Percentiles rank a stretch among this genome's conserved stretches.
These are phyloP conservation scores for Claviceps quebecensis DNA, from an alignment of 2,329 filamentous ascomycete genomes.

Conservation along the genomic window DNA sequence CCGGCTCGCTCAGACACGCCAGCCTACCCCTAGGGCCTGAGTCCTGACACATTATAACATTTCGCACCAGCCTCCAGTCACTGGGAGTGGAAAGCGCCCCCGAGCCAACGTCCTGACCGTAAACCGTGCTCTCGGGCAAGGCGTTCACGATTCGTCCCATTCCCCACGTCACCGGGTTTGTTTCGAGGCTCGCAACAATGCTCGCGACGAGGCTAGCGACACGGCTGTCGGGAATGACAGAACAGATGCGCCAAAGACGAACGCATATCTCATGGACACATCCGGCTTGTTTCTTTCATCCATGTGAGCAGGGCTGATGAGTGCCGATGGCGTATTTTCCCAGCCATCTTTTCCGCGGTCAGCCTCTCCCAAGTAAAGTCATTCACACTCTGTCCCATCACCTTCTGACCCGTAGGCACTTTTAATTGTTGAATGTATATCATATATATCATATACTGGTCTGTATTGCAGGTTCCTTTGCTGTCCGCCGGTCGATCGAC, in stretches of 20 bases:
- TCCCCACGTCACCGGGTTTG: background rate
- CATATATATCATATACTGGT: too few relatives aligned
- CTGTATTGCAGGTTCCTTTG: background rate
- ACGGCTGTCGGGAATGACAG: background rate
- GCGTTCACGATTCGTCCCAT: background rate
- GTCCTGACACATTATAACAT: background rate
- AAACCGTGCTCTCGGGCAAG: background rate
- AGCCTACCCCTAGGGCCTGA: background rate
- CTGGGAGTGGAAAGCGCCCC: background rate
- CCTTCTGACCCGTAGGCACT: too few relatives aligned
- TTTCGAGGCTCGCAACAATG: background rate
- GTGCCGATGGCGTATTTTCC: background rate
- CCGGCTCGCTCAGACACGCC: background rate
- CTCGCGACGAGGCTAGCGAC: background rate
- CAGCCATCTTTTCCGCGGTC: background rate
- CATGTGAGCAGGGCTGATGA: background rate
- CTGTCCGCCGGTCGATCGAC: background rate
- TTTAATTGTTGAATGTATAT: background rate
- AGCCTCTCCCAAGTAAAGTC: background rate
- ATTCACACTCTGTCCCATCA: background rate
- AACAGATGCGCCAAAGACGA: background rate
- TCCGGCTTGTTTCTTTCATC: background rate
- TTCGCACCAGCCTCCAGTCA: background rate
- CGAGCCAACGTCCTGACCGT: background rate
- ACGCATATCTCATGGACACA: background rate